phyloP scores from a whole-genome alignment of 805 yeast species.

The Ogataea methylovora region DNA sequence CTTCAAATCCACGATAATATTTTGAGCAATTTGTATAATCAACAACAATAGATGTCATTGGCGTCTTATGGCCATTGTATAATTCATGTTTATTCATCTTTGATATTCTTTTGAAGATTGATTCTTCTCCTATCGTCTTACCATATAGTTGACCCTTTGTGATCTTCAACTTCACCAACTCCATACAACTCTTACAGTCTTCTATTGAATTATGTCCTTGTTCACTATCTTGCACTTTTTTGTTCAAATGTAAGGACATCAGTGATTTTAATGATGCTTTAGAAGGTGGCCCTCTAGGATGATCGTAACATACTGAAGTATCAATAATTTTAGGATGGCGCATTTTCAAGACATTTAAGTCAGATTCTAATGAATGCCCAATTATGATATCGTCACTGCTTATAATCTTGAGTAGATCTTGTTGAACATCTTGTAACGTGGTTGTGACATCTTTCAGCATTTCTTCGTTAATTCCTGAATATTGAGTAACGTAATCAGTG shows the following conservation, averaged over 20 bases:
- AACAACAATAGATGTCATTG: slow-evolving; percentile 19
- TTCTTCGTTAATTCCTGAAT: slow-evolving; percentile 82
- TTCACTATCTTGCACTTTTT: slow-evolving; percentile 57
- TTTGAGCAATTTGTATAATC: slow-evolving; percentile 11
- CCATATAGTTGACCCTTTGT: slow-evolving; percentile 66
- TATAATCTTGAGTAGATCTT: slow-evolving; percentile 39
- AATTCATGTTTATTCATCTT: slow-evolving; percentile 14
- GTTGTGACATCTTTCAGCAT: slow-evolving; percentile 54
- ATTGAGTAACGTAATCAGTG: slow-evolving; percentile 72
- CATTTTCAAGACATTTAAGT: slow-evolving; percentile 60
- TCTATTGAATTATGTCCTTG: slow-evolving; percentile 82
- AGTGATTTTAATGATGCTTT: slow-evolving; percentile 74
- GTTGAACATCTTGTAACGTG: slow-evolving; percentile 61
- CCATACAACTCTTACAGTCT: slow-evolving; percentile 77
- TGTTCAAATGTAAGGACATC: slow-evolving; percentile 45
- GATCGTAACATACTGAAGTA: slow-evolving; percentile 71
- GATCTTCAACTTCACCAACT: slow-evolving; percentile 63
- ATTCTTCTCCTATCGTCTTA: slow-evolving; percentile 31
- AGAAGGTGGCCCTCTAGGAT: slow-evolving; percentile 74
- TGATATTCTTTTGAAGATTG: slow-evolving; percentile 32
- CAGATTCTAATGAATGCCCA: slow-evolving; percentile 89
- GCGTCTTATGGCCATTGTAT: slow-evolving; percentile 16
- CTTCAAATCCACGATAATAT: slow-evolving; percentile 17
- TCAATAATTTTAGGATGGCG: slow-evolving; percentile 74
- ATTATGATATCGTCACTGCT: slow-evolving; percentile 58